phyloP scores from a whole-genome alignment of 306 rosid genomes.

The Cicer judaicum region DNA sequence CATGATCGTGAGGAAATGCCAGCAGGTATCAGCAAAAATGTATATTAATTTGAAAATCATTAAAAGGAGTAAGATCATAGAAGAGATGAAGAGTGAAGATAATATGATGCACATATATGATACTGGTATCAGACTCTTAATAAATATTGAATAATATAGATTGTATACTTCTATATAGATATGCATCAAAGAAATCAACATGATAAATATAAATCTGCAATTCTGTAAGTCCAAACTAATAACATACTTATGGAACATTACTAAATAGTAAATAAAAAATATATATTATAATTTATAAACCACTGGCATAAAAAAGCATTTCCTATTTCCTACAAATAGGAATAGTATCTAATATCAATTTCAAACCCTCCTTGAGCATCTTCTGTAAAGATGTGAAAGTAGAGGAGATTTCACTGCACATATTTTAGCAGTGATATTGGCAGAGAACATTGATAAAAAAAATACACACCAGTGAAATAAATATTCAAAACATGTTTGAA shows the following conservation, averaged over 20 bases:
- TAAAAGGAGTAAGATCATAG: constrained; percentile 4
- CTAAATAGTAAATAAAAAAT: background rate
- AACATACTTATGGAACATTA: background rate
- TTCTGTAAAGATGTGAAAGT: constrained; percentile 8
- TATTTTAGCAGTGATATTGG: background rate
- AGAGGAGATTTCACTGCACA: background rate
- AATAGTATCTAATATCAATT: constrained; percentile 3
- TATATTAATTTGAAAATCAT: constrained; percentile 2
- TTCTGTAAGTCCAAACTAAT: background rate
- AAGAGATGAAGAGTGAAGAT: background rate
- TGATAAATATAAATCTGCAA: background rate
- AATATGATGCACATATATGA: constrained; percentile 16
- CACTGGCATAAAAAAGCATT: constrained; percentile 4
- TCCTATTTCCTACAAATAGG: constrained; percentile 17
- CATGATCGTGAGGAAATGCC: constrained; percentile 45
- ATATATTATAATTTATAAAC: background rate
- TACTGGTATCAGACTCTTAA: background rate
- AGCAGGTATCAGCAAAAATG: constrained; percentile 17
- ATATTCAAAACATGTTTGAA: background rate
- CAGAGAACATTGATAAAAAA: background rate
- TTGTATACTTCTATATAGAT: background rate
- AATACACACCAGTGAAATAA: background rate
- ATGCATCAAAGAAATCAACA: constrained; percentile 9
- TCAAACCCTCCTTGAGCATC: background rate
- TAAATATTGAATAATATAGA: background rate